Evolutionary conservation across 306 rosid genomes (phyloP).

Genomic region (Biancaea sappan): DNA sequence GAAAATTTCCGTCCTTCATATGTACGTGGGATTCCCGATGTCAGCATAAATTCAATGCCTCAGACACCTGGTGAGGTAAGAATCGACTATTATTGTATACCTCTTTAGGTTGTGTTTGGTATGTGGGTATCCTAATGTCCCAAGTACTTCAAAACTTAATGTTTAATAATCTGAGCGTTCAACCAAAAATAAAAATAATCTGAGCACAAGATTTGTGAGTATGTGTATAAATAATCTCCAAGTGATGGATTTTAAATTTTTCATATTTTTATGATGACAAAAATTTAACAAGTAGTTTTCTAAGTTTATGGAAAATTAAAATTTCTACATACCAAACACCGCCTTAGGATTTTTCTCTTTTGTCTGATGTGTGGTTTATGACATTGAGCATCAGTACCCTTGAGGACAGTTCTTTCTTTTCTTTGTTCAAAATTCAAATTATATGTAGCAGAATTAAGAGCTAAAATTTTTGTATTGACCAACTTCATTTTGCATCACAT

Average conservation of each 20-base stretch:
- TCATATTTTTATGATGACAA: not conserved
- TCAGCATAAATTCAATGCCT: constrained; percentile 65
- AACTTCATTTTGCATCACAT: not conserved
- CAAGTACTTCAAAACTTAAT: not conserved
- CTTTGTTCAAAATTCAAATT: not conserved
- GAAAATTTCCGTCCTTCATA: constrained; percentile 74
- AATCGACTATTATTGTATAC: constrained; percentile 2
- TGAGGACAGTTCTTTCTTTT: not conserved
- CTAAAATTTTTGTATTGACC: not conserved
- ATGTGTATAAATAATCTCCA: no score
- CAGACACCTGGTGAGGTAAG: constrained; percentile 67
- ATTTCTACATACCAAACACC: not conserved
- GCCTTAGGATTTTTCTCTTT: not conserved
- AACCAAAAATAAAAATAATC: no score
- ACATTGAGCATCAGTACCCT: not conserved
- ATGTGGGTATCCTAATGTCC: not conserved
- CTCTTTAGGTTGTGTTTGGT: constrained; percentile 8
- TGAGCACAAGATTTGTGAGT: not conserved
- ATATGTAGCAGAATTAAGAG: not conserved
- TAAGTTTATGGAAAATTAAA: not conserved
- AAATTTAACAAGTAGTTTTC: not conserved
- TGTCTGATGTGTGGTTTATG: constrained; percentile 23
- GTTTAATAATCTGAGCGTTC: not conserved
- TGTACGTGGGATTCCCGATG: constrained; percentile 94
- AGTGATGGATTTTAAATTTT: no score